Evolutionary conservation across 2,329 filamentous ascomycete genomes (phyloP).

Genomic region (Aspergillus udagawae): DNA sequence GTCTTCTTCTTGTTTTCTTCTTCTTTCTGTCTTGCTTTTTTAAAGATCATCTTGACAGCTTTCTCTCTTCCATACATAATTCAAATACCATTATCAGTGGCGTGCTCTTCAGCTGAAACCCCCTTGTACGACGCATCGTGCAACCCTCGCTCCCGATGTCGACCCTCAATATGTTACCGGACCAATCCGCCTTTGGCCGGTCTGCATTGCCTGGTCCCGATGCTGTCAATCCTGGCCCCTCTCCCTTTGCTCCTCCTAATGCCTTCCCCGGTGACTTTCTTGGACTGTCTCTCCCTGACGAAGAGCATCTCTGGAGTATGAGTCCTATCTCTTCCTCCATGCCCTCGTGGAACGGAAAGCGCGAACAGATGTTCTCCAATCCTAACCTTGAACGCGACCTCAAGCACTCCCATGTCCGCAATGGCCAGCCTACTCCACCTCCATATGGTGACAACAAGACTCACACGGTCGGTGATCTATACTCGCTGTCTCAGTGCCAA

Average conservation of each 20-base stretch:
- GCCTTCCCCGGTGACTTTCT: constrained; percentile 27
- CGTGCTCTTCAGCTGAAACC: background rate
- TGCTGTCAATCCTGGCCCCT: constrained; percentile 7
- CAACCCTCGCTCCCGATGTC: constrained; percentile 11
- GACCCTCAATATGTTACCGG: constrained; percentile 18
- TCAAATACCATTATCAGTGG: background rate
- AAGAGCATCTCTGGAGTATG: constrained; percentile 31
- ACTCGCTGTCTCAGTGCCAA: constrained; percentile 7
- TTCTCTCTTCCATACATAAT: background rate
- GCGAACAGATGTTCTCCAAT: constrained; percentile 23
- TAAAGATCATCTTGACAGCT: background rate
- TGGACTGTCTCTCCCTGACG: constrained; percentile 25
- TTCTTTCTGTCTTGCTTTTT: background rate
- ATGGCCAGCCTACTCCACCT: constrained; percentile 37
- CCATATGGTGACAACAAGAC: constrained; percentile 26
- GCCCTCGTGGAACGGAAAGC: constrained; percentile 23
- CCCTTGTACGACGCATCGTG: background rate
- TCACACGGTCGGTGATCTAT: background rate
- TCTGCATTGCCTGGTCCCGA: constrained; percentile 12
- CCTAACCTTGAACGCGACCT: constrained; percentile 27
- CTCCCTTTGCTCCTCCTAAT: constrained; percentile 3
- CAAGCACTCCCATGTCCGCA: constrained; percentile 34
- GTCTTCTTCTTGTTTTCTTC: background rate
- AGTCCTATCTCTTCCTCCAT: constrained; percentile 25
- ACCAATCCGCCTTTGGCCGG: constrained; percentile 14